phyloP scores from a whole-genome alignment of 2,329 filamentous ascomycete species.

The Madurella fahalii region DNA sequence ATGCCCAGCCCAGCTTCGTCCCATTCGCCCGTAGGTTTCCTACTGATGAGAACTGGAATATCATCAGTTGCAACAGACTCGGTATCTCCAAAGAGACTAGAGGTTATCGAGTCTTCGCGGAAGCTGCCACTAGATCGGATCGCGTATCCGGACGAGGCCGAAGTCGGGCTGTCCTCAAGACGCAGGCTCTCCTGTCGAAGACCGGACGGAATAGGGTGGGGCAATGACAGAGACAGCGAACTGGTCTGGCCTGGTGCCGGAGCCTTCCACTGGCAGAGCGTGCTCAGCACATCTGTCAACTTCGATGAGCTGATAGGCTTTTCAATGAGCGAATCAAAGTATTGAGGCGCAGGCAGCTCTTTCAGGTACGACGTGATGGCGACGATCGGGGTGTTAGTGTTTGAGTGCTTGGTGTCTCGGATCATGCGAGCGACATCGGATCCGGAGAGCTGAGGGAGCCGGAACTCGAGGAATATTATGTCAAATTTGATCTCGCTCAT shows the following conservation, averaged over 20 bases:
- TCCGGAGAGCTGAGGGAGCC: constrained; percentile 89
- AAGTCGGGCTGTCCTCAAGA: constrained; percentile 79
- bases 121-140: constrained; percentile 70
- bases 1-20: constrained; percentile 76
- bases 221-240: constrained; percentile 42
- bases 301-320: constrained; percentile 95
- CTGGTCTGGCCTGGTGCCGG: constrained; percentile 50
- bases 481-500: constrained; percentile 98
- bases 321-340: constrained; percentile 93
- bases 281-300: constrained; percentile 79
- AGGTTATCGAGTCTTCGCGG: constrained; percentile 81
- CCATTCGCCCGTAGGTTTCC: constrained; percentile 74
- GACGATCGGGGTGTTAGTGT: constrained; percentile 90
- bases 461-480: constrained; percentile 97
- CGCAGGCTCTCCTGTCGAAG: constrained; percentile 61
- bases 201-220: constrained; percentile 59
- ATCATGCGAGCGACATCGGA: constrained; percentile 97
- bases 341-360: constrained; percentile 88
- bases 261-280: constrained; percentile 90
- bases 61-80: constrained; percentile 78
- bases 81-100: constrained; percentile 80
- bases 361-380: constrained; percentile 98
- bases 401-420: constrained; percentile 90
- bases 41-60: constrained; percentile 68
- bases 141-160: constrained; percentile 68